Evolutionary conservation across 306 rosid genomes (phyloP).

Genomic region (Datisca glomerata): DNA sequence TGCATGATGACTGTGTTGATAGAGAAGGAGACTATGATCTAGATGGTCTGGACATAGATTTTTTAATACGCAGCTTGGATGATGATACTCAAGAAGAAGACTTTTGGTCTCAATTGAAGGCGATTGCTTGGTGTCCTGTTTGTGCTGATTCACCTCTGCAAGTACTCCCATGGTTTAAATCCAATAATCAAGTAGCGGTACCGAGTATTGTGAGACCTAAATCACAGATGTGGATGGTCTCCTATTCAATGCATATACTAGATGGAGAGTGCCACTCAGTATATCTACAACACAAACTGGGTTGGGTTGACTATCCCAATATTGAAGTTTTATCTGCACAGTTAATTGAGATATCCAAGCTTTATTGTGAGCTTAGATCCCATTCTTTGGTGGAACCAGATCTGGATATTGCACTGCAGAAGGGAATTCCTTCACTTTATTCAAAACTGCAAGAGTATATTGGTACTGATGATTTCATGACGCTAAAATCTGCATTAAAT

Average conservation of each 20-base stretch:
- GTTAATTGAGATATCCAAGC: slow-evolving; percentile 58
- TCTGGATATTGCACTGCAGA: slow-evolving; percentile 47
- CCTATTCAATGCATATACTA: slow-evolving; percentile 79
- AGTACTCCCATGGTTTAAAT: slow-evolving; percentile 86
- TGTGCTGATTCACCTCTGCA: slow-evolving; percentile 49
- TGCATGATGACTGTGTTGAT: slow-evolving; percentile 21
- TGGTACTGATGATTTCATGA: slow-evolving; percentile 30
- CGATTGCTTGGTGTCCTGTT: slow-evolving; percentile 85
- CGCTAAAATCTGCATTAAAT: slow-evolving; percentile 43
- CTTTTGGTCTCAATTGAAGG: slow-evolving; percentile 82
- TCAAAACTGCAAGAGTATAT: slow-evolving; percentile 58
- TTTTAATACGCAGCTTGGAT: slow-evolving; percentile 26
- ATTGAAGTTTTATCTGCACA: slow-evolving; percentile 46
- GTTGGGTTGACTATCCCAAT: slow-evolving; percentile 61
- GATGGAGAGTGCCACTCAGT: slow-evolving; percentile 46
- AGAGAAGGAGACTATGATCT: slow-evolving; percentile 19
- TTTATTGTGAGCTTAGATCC: slow-evolving; percentile 50
- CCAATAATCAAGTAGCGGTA: slow-evolving; percentile 40
- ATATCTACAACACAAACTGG: slow-evolving; percentile 56
- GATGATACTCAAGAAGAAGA: slow-evolving; percentile 61
- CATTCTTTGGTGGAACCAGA: slow-evolving; percentile 36
- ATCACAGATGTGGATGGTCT: slow-evolving; percentile 85
- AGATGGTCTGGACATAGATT: slow-evolving; percentile 28
- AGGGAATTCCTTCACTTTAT: slow-evolving; percentile 62
- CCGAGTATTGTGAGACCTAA: slow-evolving; percentile 69